Base-by-base conservation (phyloP, 805 yeast genomes). In the Wickerhamomyces bisporus region DNA sequence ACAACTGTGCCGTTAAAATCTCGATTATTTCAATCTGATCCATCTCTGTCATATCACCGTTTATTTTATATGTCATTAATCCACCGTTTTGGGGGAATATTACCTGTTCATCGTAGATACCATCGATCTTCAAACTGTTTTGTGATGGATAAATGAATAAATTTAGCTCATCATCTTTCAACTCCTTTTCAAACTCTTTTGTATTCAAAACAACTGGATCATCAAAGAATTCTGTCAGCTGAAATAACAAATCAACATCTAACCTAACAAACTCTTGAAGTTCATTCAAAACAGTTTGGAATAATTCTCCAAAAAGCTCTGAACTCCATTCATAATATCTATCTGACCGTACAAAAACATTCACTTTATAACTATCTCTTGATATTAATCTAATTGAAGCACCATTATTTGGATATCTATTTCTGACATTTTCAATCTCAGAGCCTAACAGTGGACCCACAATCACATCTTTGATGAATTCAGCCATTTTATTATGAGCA, bases 11-110 rank as follows among this genome's bases (percentile, higher is more conserved):
- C 2, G 45, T 41, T 9, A 47, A 15, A 1, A 9, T 23, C 25
- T 47, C 49, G 26, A 45, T 11, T 1, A 41, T 29, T 17, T 38
- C 40, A n/a, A 47, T 44, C 19, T 44, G 41, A 19, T 40, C 36
- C 36, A 33, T 36, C 8, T 36, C 45, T 9, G 38, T 26, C 14
- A 44, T 9, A 25, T 34, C 26, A 2, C 15, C 17, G 16, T 26
- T 2, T 4, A 27, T 10, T 3, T 34, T 13, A 18, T 12, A 4
- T 10, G 14, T n/a, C 10, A 26, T 15, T 17, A 34, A 4, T 4
- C 25, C 37, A 2, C 37, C 37, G 15, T 27, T 34, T 17, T 34
- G 27, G 3, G 37, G 37, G 2, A 27, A 13, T 6, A 34, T 27
- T 4, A 34, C 17, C 5, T 16, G 20, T 24, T 24, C 12, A 7